Conservation (phyloP, 495 filamentous ascomycete species). For the Lasiosphaeria miniovina region DNA sequence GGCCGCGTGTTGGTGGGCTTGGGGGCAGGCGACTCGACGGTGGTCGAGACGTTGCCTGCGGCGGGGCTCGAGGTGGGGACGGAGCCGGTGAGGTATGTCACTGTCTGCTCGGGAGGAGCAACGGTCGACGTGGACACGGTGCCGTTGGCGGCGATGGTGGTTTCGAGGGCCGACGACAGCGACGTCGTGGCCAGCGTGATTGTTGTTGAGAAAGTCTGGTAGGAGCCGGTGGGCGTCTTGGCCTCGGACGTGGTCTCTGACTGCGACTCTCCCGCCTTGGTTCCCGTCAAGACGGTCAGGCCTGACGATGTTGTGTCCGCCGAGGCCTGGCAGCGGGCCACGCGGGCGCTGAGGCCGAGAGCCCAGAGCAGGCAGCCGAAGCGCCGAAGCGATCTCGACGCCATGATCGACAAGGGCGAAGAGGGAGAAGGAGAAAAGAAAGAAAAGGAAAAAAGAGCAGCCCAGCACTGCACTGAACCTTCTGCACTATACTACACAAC, state of each 20-base stretch:
- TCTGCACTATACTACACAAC: too few species aligned
- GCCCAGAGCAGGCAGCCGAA: conserved; percentile 6
- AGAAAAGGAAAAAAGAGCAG: too few species aligned
- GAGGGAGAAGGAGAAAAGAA: neutral
- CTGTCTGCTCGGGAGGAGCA: conserved; percentile 22
- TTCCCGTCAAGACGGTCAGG: conserved; percentile 32
- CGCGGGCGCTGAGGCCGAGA: neutral
- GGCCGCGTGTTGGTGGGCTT: conserved; percentile 64
- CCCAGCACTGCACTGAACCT: too few species aligned
- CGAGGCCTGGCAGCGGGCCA: conserved; percentile 10
- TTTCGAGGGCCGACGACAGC: conserved; percentile 17
- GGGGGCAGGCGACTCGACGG: conserved; percentile 38
- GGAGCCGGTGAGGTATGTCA: conserved; percentile 45
- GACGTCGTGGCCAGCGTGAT: conserved; percentile 33
- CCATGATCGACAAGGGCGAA: neutral
- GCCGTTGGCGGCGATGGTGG: conserved; percentile 38
- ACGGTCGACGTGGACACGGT: conserved; percentile 35
- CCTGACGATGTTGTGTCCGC: neutral
- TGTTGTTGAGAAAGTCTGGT: conserved; percentile 36
- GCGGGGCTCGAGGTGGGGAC: conserved; percentile 26
- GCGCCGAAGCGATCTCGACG: conserved; percentile 1
- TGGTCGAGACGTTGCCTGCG: conserved; percentile 33
- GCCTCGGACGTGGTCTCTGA: conserved; percentile 9
- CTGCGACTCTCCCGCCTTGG: conserved; percentile 29
- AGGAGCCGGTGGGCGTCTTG: conserved; percentile 34